phyloP scores from a whole-genome alignment of 2,329 filamentous ascomycete genomes.

The Penicillium rolfsii region DNA sequence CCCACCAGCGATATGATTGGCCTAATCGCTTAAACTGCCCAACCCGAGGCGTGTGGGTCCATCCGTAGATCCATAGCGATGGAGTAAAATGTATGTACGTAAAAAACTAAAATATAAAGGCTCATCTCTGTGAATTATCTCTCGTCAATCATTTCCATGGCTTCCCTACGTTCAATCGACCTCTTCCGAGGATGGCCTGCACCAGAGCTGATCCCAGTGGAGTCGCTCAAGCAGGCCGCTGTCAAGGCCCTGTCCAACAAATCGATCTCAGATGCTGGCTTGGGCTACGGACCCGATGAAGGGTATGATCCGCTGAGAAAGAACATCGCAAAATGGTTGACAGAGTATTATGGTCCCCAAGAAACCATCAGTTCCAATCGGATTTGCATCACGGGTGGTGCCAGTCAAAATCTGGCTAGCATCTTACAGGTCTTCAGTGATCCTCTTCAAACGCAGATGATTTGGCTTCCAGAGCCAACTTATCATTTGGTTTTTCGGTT shows the following conservation, averaged over 20 bases:
- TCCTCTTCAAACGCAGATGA: slow-evolving; percentile 67
- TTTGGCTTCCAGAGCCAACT: slow-evolving; percentile 78
- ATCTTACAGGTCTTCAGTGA: slow-evolving; percentile 79
- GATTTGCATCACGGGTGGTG: slow-evolving; percentile 80
- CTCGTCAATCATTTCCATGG: slow-evolving; percentile 6
- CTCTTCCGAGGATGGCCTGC: slow-evolving; percentile 50
- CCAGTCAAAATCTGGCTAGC: slow-evolving; percentile 76
- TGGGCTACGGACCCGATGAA: slow-evolving; percentile 76
- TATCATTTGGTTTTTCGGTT: slow-evolving; percentile 79
- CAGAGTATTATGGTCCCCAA: slow-evolving; percentile 57
- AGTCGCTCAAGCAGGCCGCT: slow-evolving; percentile 62
- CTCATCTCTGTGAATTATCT: not conserved
- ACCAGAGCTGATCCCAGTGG: slow-evolving; percentile 65
- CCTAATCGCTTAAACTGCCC: slow-evolving; percentile 7
- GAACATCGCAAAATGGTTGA: slow-evolving; percentile 70
- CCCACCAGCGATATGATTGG: not conserved
- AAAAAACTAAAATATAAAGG: not conserved
- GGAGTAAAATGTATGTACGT: not conserved
- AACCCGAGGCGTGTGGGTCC: slow-evolving; percentile 3
- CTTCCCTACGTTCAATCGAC: slow-evolving; percentile 36
- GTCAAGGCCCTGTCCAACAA: slow-evolving; percentile 63
- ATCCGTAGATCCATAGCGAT: not conserved
- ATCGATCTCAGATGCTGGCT: slow-evolving; percentile 59
- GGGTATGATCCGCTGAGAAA: slow-evolving; percentile 70
- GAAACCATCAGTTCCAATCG: slow-evolving; percentile 55